Percentiles rank a stretch among this genome's conserved stretches.
phyloP scores from a whole-genome alignment of 2,329 filamentous ascomycete genomes.

The Penicillium sp. region DNA sequence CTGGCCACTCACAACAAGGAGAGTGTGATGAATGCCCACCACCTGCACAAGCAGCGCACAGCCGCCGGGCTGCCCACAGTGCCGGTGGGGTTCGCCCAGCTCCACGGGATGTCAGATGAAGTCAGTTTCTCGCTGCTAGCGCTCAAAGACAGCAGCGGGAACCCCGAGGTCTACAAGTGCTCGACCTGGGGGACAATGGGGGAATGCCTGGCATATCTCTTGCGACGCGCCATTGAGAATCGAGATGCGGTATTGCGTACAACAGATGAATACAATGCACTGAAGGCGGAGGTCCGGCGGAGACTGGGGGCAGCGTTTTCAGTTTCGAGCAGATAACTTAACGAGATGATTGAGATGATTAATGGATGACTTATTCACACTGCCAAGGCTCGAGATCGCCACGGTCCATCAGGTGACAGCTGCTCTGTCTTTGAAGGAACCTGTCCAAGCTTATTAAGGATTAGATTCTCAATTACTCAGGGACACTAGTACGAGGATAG shows the following conservation, averaged over 20 bases:
- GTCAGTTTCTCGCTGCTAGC: slow-evolving; percentile 60
- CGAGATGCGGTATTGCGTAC: slow-evolving; percentile 62
- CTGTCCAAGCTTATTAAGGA: not conserved
- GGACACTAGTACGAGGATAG: not conserved
- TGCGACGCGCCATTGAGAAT: slow-evolving; percentile 64
- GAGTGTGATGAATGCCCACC: slow-evolving; percentile 64
- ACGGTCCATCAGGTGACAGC: not conserved
- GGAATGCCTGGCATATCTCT: slow-evolving; percentile 81
- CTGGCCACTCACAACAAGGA: slow-evolving; percentile 83
- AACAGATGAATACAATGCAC: slow-evolving; percentile 44
- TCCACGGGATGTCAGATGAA: slow-evolving; percentile 67
- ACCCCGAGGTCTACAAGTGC: slow-evolving; percentile 59
- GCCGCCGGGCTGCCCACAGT: slow-evolving; percentile 48
- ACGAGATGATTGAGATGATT: not conserved
- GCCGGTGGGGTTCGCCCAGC: slow-evolving; percentile 59
- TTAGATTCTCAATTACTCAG: not conserved
- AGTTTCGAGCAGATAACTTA: not conserved
- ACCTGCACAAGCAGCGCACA: slow-evolving; percentile 54
- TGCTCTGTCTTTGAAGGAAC: not conserved
- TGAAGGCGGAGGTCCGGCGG: slow-evolving; percentile 29
- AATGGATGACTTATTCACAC: not conserved
- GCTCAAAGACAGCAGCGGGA: slow-evolving; percentile 37
- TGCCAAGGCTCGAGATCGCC: not conserved
- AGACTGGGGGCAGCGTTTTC: not conserved
- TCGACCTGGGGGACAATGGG: slow-evolving; percentile 61